Evolutionary conservation across 345 rosid species (phyloP), one percentile per base, ranked within the genome.

Genomic region (Lepidium sativum): DNA sequence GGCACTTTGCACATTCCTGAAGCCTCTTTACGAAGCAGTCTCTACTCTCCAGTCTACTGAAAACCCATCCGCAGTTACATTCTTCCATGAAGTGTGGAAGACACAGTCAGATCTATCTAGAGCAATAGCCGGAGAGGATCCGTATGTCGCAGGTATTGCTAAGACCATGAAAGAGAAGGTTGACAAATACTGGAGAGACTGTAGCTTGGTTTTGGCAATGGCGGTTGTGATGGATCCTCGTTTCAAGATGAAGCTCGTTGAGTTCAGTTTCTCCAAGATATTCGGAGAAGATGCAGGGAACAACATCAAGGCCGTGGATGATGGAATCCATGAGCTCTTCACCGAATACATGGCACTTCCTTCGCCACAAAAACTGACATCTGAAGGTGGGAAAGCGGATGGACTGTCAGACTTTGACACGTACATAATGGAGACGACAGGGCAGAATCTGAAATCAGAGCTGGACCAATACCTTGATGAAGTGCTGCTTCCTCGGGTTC

Each of bases 171-270:
- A 74, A 15, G 94, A 80, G 49, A 84, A 78, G 73, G 77, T 87
- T n/a, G 80, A 74, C 58, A 77, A 75, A 58, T 89, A 89, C 78
- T 86, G 89, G 94, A 82, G 79, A 69, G 94, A 86, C 56, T 85
- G 90, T 80, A 81, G 92, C 83, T 72, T 86, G 75, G 84, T 83
- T 69, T 68, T 91, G 81, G 92, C 97, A 4, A 56, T 81, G 57
- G 92, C 96, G 9, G 91, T 88, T 10, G 86, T 84, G 61, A 84
- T 91, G 97, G 97, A 91, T 78, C 97, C 97, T 11, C 85, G 91
- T 41, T 91, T 88, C 80, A 91, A 85, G 76, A 79, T 88, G 97
- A 91, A 88, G 81, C 91, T 91, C 16, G 91, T 91, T 20, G 97
- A 91, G 78, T 91, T 91, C 79, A 88, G 96, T 68, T 91, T 91